phyloP scores from a whole-genome alignment of 2,329 filamentous ascomycete species.

The Fusarium nelsonii region DNA sequence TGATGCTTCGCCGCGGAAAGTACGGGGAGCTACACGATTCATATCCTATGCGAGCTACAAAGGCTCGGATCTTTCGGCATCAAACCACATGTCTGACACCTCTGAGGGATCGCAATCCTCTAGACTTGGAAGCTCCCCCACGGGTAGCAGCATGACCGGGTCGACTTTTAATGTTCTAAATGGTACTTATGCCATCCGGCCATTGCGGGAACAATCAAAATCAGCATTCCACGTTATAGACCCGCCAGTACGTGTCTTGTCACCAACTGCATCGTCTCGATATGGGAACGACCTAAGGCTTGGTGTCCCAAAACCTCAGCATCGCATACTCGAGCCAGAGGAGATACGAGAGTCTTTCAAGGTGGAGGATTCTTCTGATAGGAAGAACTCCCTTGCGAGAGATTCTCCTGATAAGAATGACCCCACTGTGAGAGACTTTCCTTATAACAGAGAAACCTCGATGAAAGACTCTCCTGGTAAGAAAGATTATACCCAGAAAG shows the following conservation, averaged over 20 bases:
- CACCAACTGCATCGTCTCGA: neutral
- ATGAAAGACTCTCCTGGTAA: neutral
- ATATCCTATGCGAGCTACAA: neutral
- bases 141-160: neutral
- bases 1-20: neutral
- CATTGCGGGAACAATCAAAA: neutral
- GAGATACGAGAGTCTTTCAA: neutral
- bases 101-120: neutral
- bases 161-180: neutral
- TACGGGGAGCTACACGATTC: no score
- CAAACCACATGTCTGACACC: neutral
- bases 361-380: neutral
- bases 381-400: neutral
- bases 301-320: neutral
- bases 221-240: neutral
- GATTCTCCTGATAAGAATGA: no score
- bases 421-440: no score
- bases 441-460: no score
- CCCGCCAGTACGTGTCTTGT: neutral
- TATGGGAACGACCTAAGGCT: neutral
- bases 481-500: neutral
- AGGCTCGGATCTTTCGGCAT: neutral
- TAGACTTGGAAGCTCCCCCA: neutral
- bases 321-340: neutral
- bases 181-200: neutral